phyloP scores from a whole-genome alignment of 2,329 filamentous ascomycete genomes.

The Colletotrichum tropicicola region DNA sequence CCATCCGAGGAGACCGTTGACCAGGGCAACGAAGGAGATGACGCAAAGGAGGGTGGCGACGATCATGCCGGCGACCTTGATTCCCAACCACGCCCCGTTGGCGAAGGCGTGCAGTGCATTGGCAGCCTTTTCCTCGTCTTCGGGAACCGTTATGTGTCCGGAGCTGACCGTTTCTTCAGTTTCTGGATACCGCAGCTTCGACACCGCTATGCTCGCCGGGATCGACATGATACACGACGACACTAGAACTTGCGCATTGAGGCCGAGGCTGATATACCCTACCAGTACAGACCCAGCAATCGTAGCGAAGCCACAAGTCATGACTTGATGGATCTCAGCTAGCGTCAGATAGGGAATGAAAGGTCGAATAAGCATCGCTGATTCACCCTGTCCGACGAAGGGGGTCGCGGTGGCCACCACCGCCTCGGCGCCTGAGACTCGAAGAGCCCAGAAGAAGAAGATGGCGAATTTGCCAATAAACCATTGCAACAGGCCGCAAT shows the following conservation, averaged over 20 bases:
- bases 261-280: conserved; percentile 74
- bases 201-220: conserved; percentile 76
- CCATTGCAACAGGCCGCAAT: conserved; percentile 76
- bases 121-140: conserved; percentile 68
- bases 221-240: conserved; percentile 84
- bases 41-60: conserved; percentile 76
- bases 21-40: conserved; percentile 72
- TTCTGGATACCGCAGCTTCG: conserved; percentile 78
- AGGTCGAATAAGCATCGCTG: conserved; percentile 78
- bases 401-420: conserved; percentile 80
- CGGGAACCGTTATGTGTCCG: conserved; percentile 73
- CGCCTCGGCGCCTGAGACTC: conserved; percentile 78
- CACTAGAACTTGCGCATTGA: conserved; percentile 76
- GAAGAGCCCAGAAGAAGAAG: conserved; percentile 82
- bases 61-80: conserved; percentile 82
- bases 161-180: conserved; percentile 77
- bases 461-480: conserved; percentile 77
- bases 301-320: conserved; percentile 80
- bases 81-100: conserved; percentile 77
- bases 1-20: conserved; percentile 77
- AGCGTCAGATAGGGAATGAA: conserved; percentile 77
- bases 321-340: conserved; percentile 79
- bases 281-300: conserved; percentile 78
- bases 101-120: conserved; percentile 79
- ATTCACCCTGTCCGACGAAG: conserved; percentile 83